phyloP scores from a whole-genome alignment of 495 filamentous ascomycete genomes.

The Amorphotheca resinae region DNA sequence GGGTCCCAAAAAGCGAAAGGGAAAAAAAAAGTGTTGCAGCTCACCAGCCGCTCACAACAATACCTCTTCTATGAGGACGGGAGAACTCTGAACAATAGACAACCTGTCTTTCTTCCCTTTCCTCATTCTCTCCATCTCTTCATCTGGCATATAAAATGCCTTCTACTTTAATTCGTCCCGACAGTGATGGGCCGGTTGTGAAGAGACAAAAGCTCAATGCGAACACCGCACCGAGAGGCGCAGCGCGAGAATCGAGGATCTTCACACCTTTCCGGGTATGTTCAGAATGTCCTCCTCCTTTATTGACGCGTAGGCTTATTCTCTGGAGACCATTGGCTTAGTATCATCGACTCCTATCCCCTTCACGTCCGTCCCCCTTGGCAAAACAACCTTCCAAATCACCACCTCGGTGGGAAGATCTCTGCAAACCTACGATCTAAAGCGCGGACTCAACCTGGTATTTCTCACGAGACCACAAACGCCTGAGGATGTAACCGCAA shows the following conservation, averaged over 20 bases:
- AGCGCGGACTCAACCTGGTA: slow-evolving; percentile 74
- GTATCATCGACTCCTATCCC: slow-evolving; percentile 84
- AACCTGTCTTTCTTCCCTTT: not conserved
- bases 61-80: too few species aligned
- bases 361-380: slow-evolving; percentile 76
- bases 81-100: too few species aligned
- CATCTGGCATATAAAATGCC: slow-evolving; percentile 26
- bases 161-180: slow-evolving; percentile 30
- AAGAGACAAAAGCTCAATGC: slow-evolving; percentile 55
- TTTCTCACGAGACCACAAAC: slow-evolving; percentile 88
- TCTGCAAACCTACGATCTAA: slow-evolving; percentile 90
- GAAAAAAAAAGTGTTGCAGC: too few species aligned
- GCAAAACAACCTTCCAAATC: slow-evolving; percentile 91
- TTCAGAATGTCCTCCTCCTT: slow-evolving; percentile 7
- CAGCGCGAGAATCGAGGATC: slow-evolving; percentile 49
- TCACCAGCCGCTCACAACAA: too few species aligned
- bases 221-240: slow-evolving; percentile 22
- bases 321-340: slow-evolving; percentile 67
- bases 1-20: not conserved
- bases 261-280: slow-evolving; percentile 86
- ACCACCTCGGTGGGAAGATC: slow-evolving; percentile 84
- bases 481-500: slow-evolving; percentile 72
- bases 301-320: not conserved
- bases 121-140: not conserved
- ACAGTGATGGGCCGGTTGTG: slow-evolving; percentile 38